Percentiles rank a stretch among this genome's conserved stretches.
phyloP scores from a whole-genome alignment of 352 stramenopile genomes.

The Globisporangium orthogonon region DNA sequence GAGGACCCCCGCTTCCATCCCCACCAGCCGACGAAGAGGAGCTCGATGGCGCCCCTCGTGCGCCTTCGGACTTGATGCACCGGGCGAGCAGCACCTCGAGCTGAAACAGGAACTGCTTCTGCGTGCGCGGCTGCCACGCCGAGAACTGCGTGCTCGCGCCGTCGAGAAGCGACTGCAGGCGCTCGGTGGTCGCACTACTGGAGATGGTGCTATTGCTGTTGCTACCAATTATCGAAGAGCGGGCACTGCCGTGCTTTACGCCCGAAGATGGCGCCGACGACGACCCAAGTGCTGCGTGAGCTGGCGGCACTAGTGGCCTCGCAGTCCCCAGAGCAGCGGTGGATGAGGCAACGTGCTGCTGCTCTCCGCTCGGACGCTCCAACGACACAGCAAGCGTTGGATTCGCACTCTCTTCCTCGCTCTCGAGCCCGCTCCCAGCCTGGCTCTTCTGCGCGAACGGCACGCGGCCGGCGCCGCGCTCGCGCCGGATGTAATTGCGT shows the following conservation, averaged over 20 bases:
- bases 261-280: background rate
- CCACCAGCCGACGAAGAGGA: background rate
- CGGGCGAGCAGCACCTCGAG: slow-evolving; percentile 11
- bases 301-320: background rate
- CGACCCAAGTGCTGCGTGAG: background rate
- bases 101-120: slow-evolving; percentile 15
- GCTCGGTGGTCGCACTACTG: background rate
- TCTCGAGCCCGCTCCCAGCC: background rate
- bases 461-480: slow-evolving; percentile 25
- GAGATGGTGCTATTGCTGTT: background rate
- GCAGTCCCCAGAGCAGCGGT: background rate
- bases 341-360: background rate
- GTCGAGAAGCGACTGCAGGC: slow-evolving; percentile 1
- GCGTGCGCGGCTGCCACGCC: slow-evolving; percentile 6
- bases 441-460: slow-evolving; percentile 15
- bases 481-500: slow-evolving; percentile 35
- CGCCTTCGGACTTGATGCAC: slow-evolving; percentile 1
- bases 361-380: background rate
- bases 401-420: background rate
- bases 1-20: background rate
- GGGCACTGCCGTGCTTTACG: too few relatives aligned
- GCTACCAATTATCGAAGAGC: background rate
- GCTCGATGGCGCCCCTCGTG: background rate
- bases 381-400: background rate
- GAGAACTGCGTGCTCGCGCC: slow-evolving; percentile 2